Base-by-base conservation (phyloP, 352 stramenopile species). In the Pythium volutum region DNA sequence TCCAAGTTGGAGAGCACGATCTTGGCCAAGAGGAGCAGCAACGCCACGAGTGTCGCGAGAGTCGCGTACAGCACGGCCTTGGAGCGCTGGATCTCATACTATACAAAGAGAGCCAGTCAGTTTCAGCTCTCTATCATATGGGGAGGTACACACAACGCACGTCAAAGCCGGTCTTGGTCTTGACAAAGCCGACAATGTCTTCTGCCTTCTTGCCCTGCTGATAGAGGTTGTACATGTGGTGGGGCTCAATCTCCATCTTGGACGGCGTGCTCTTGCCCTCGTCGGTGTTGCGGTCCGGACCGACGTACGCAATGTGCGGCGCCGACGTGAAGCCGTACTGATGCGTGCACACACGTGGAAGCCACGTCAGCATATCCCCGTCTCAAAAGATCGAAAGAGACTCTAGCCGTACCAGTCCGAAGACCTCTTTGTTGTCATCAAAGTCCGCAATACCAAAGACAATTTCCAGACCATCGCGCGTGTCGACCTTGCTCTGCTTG, bases 81-180 rank as follows among this genome's bases (percentile, higher is more conserved):
- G 29, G 84, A 93, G 52, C 79, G 81, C 58, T 83, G 71, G 58
- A 93, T 75, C 15, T 52, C 59, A 55, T 20, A 43, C 36, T 89
- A 79, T 20, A 33, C 15, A 59, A 25, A 12, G 64, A 23, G 10
- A 53, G 4, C 55, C 39, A 36, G 42, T 41, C 11, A 38, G 18
- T 26, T 23, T 16, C 31, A 31, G n/a, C n/a, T n/a, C 36, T 38
- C 23, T 14, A 23, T 39, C 46, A 16, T 20, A 29, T 10, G 1
- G 2, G 16, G n/a, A 15, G 22, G 11, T 14, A 26, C 48, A 33
- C 25, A n/a, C 14, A 8, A 68, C 68, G 53, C 59, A 87, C 79
- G n/a, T 92, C 81, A 49, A 93, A 91, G 59, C 86, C 86, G 9
- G 86, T 93, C 60, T 90, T 88, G 38, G 88, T 75, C 71, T 86